Percentiles rank a stretch among this genome's conserved stretches.
These are phyloP conservation scores for Fusarium ramigenum DNA, from an alignment of 2,329 filamentous ascomycete species.

Conservation along the genomic window DNA sequence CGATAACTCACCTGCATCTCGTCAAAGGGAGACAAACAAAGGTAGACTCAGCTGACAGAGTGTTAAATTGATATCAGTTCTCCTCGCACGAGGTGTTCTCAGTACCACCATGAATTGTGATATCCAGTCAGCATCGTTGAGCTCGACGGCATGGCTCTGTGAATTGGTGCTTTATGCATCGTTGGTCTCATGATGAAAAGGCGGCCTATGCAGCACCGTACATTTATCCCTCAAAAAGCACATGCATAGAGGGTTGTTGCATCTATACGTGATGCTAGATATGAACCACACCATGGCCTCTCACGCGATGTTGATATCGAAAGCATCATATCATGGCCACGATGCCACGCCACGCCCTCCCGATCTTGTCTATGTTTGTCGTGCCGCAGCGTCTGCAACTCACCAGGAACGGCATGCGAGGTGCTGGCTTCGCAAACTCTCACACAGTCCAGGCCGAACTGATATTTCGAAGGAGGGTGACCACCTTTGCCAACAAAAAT, in stretches of 20 bases:
- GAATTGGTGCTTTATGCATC: conserved; percentile 5
- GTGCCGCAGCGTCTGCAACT: conserved; percentile 28
- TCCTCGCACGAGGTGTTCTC: conserved; percentile 14
- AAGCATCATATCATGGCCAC: conserved; percentile 7
- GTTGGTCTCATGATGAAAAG: conserved; percentile 12
- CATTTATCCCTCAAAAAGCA: conserved; percentile 4
- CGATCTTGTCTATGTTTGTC: conserved; percentile 27
- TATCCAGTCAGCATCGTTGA: conserved; percentile 7
- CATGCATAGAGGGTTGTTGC: conserved; percentile 18
- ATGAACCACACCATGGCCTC: conserved; percentile 20
- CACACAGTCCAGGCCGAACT: conserved; percentile 20
- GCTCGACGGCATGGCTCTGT: conserved; percentile 11
- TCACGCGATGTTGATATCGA: conserved; percentile 1
- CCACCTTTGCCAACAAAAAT: conserved; percentile 31
- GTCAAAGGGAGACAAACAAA: conserved; percentile 5
- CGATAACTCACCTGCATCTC: conserved; percentile 35
- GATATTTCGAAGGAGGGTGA: conserved; percentile 14
- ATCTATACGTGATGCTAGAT: conserved; percentile 7
- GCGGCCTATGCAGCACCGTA: background rate
- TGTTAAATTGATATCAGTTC: conserved; percentile 11
- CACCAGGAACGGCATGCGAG: conserved; percentile 32
- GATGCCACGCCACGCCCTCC: conserved; percentile 18
- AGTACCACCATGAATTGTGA: conserved; percentile 8
- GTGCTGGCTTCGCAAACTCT: conserved; percentile 22
- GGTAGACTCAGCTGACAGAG: conserved; percentile 27